Base-by-base conservation (phyloP, 441 rosid genomes). In the Erodium trifolium region DNA sequence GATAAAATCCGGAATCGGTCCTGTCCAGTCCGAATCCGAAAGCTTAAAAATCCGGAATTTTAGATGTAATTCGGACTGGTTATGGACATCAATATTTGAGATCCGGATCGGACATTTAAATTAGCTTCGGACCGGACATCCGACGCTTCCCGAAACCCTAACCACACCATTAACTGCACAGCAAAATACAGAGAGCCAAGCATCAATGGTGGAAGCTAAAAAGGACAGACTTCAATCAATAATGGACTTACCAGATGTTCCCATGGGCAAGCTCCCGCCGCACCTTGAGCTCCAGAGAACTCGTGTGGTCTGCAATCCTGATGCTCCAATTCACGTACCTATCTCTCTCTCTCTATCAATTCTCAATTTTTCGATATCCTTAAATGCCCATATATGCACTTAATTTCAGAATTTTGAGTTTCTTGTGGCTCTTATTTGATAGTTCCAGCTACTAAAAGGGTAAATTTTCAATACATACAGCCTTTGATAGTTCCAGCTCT, bases 181-280 rank as follows among this genome's bases (percentile, higher is more conserved):
- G 14, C 14, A 47, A 41, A 41, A 41, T 41, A 7, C 47, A 41
- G 47, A 41, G 47, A 41, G 11, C 11, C 34, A 31, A 31, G 34
- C 34, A 59, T 18, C 63, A 59, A 55, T 59, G 63, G 27, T 34
- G 31, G 63, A 57, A 6, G 23, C 11, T 57, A 16, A 18, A 18
- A 57, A 1, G 10, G 63, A 59, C 9, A 55, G 31, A 34, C 11
- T 59, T 59, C 12, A 59, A 59, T 77, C 79, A 34, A 78, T 85
- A 9, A 73, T 82, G 77, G 82, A 88, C 68, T 79, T 93, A 73
- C 89, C 97, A 5, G 97, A 89, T 71, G 90, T 91, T 23, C 92
- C 95, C 23, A 75, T 69, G 82, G 72, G 80, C 11, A 81, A 80
- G 71, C 85, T 92, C 10, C 90, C 97, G 10, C 87, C 88, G 0